A percentile compares a stretch with the other conserved stretches of the same genome.
Conservation (phyloP, 1,139 yeast species). For the Candida labiduridarum region DNA sequence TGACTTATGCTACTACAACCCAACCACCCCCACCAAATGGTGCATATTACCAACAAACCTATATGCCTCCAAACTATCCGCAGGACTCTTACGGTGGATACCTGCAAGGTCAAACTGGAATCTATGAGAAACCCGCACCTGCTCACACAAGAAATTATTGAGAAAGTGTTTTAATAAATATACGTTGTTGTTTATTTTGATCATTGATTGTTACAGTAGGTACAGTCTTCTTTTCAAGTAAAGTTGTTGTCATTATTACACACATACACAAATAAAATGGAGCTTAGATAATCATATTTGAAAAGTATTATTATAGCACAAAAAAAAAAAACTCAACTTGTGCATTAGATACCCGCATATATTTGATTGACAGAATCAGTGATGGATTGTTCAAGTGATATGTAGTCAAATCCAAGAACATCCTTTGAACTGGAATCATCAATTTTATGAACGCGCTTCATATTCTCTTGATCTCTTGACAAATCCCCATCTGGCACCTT, state of each 20-base stretch:
- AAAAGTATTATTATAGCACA: no score
- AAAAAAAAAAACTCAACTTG: constrained; percentile 12
- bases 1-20: background rate
- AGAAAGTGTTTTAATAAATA: constrained; percentile 12
- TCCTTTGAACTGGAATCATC: constrained; percentile 30
- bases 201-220: constrained; percentile 13
- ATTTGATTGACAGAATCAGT: constrained; percentile 44
- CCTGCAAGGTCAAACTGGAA: constrained; percentile 4
- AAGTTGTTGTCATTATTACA: no score
- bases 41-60: constrained; percentile 1
- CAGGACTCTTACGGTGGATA: constrained; percentile 5
- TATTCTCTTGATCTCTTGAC: constrained; percentile 2
- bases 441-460: constrained; percentile 11
- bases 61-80: constrained; percentile 4
- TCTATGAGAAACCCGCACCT: constrained; percentile 1
- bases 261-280: no score
- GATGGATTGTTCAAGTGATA: constrained; percentile 33
- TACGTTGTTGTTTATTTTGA: background rate
- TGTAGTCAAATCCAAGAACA: constrained; percentile 36
- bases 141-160: constrained; percentile 9
- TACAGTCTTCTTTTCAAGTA: constrained; percentile 17
- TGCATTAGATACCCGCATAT: constrained; percentile 24
- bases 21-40: background rate
- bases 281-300: no score
- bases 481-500: constrained; percentile 14